These are phyloP conservation scores for Astrothelium macrocarpum DNA, from an alignment of 495 filamentous ascomycete genomes.

Conservation along the genomic window DNA sequence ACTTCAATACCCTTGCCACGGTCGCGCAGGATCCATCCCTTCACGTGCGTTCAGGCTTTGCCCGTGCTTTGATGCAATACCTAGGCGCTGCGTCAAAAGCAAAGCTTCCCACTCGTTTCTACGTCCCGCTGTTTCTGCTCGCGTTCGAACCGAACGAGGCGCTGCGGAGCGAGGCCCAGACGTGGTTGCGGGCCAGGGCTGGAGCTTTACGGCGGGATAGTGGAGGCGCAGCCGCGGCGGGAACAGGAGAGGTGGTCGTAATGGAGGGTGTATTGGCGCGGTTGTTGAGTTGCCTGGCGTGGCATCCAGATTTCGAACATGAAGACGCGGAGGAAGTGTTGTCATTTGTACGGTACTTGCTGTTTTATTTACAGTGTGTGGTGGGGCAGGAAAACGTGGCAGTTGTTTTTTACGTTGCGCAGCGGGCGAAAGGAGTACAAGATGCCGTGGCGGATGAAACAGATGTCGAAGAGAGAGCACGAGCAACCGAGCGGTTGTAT, in stretches of 20 bases:
- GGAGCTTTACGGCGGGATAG: conserved; percentile 40
- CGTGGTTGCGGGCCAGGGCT: conserved; percentile 76
- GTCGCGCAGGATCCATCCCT: conserved; percentile 68
- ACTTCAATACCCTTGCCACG: conserved; percentile 72
- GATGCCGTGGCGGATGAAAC: conserved; percentile 56
- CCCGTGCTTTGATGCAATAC: conserved; percentile 80
- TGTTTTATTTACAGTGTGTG: conserved; percentile 78
- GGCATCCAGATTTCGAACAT: conserved; percentile 82
- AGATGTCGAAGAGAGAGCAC: not conserved
- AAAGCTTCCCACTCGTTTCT: conserved; percentile 67
- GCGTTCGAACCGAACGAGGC: conserved; percentile 72
- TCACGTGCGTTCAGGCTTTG: conserved; percentile 66
- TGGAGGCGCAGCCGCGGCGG: no score
- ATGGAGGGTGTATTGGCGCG: conserved; percentile 83
- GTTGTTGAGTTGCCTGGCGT: conserved; percentile 76
- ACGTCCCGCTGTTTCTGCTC: conserved; percentile 76
- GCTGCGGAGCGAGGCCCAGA: conserved; percentile 63
- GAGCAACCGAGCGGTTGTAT: conserved; percentile 58
- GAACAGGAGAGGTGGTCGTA: no score
- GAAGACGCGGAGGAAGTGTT: conserved; percentile 54
- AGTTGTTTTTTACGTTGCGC: conserved; percentile 82
- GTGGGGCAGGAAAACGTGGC: conserved; percentile 79
- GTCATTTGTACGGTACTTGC: conserved; percentile 74
- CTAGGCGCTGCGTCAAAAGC: conserved; percentile 42
- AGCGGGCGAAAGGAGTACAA: conserved; percentile 81